These are phyloP conservation scores for Tolypocladium nubicola DNA, from an alignment of 2,329 filamentous ascomycete genomes.

Conservation along the genomic window DNA sequence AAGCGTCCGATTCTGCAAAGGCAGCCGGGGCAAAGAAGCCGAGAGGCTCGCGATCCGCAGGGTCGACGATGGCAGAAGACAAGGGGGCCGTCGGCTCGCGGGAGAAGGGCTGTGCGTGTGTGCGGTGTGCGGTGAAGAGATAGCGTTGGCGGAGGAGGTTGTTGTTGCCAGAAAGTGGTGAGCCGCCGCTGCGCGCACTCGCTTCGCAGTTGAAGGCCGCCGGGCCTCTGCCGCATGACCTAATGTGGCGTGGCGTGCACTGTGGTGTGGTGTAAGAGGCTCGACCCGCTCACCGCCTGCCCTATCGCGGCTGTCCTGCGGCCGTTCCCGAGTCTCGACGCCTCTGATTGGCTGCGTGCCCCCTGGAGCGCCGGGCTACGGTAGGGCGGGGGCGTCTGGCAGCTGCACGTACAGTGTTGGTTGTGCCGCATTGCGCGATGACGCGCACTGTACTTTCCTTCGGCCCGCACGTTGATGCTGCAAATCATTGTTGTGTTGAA, in stretches of 20 bases:
- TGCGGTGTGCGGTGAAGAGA: neutral
- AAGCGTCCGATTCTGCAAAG: neutral
- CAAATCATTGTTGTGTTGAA: neutral
- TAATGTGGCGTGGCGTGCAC: neutral
- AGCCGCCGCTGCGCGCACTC: neutral
- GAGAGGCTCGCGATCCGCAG: neutral
- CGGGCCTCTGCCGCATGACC: neutral
- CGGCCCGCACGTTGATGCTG: no score
- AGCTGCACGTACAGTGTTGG: neutral
- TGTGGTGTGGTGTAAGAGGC: slow-evolving; percentile 7
- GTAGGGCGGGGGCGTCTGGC: neutral
- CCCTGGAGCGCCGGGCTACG: neutral
- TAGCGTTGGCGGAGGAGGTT: neutral
- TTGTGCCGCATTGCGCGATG: no score
- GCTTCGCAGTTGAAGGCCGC: neutral
- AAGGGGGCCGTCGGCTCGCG: neutral
- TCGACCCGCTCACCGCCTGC: slow-evolving; percentile 9
- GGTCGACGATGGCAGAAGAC: neutral
- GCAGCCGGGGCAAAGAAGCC: neutral
- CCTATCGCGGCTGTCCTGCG: slow-evolving; percentile 1
- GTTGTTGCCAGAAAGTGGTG: neutral
- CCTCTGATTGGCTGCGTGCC: slow-evolving; percentile 4
- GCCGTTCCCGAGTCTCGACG: neutral
- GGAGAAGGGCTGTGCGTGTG: neutral
- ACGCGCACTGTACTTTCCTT: no score